Base-by-base conservation (phyloP, 2,329 filamentous ascomycete genomes). In the Phoma sp. region DNA sequence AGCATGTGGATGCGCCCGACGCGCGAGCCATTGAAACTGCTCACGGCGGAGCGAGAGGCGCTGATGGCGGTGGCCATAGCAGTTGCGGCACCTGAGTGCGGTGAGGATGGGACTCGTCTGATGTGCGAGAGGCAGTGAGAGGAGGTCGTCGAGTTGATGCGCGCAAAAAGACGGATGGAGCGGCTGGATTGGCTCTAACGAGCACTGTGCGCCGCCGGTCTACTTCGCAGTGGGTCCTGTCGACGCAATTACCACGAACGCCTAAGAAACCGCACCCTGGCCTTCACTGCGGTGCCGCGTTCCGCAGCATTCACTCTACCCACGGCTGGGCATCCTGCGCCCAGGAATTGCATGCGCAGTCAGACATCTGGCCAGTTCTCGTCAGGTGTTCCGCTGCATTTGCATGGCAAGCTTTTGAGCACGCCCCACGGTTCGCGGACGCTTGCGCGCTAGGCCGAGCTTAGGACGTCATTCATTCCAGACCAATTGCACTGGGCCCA, bases 1-100 rank as follows among this genome's bases (percentile, higher is more conserved):
- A 69, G 60, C 41, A 69, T 56, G 61, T 63, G 61, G 48, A 69
- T 39, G 52, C 64, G 71, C 50, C 58, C 56, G 29, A 58, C 57
- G 22, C 58, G 59, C 47, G 62, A 59, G 68, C 66, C 71, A 72
- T 73, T 70, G 68, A 61, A 48, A 32, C 40, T 33, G 50, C 57
- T 46, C 29, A 58, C 32, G 47, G 61, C 54, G 14, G 60, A 60
- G 54, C 55, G 60, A 58, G 62, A 37, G 43, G 65, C 52, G 65
- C 67, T 68, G 56, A 71, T 68, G 61, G 67, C 70, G 39, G 56
- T 49, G 41, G 63, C 67, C 67, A 68, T 67, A 61, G 59, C 60
- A 45, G 57, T 37, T 40, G 49, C 47, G 45, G 61, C 60, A 55
- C 58, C 60, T 43, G 22, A 14, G 58, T 58, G 58, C 50, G 39